Evolutionary conservation across 306 rosid genomes (phyloP).

Genomic region (Fragaria nilgerrensis): DNA sequence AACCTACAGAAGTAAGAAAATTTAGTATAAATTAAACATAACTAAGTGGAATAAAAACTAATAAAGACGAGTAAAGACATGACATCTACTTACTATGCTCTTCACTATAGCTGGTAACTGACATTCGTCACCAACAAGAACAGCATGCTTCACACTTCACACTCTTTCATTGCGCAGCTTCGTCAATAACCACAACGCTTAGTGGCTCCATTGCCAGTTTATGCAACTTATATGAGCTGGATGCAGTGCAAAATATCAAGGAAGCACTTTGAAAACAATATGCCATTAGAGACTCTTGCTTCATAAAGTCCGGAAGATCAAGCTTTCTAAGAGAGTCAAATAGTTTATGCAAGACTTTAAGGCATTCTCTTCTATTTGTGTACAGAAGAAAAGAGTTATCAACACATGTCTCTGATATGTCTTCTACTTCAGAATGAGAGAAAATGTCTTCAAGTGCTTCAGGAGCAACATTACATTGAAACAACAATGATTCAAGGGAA

Average conservation of each 20-base stretch:
- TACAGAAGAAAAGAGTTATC: too few relatives aligned
- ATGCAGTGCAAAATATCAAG: conserved; percentile 66
- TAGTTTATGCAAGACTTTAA: too few relatives aligned
- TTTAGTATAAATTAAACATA: too few relatives aligned
- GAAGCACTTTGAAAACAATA: conserved; percentile 57
- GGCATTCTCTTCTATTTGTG: too few relatives aligned
- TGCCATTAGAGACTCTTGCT: too few relatives aligned
- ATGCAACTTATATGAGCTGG: conserved; percentile 58
- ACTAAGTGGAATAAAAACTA: too few relatives aligned
- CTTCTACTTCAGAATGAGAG: too few relatives aligned
- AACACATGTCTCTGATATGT: too few relatives aligned
- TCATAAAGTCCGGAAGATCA: conserved; percentile 55
- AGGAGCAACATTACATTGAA: conserved; percentile 30
- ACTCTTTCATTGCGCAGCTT: too few relatives aligned
- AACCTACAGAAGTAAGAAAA: conserved; percentile 33
- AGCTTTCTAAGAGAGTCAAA: conserved; percentile 40
- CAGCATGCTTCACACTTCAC: conserved; percentile 57
- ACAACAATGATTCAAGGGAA: conserved; percentile 39
- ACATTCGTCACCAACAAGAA: conserved; percentile 76
- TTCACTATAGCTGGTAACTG: conserved; percentile 83
- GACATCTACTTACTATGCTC: too few relatives aligned
- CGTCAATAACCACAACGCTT: conserved; percentile 59
- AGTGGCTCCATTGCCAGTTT: conserved; percentile 41
- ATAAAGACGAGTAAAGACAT: too few relatives aligned
- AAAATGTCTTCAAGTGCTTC: too few relatives aligned